A percentile compares a stretch with the other conserved stretches of the same genome.
Conservation (phyloP, 208 protist genomes). For the Acanthamoeba divionensis region DNA sequence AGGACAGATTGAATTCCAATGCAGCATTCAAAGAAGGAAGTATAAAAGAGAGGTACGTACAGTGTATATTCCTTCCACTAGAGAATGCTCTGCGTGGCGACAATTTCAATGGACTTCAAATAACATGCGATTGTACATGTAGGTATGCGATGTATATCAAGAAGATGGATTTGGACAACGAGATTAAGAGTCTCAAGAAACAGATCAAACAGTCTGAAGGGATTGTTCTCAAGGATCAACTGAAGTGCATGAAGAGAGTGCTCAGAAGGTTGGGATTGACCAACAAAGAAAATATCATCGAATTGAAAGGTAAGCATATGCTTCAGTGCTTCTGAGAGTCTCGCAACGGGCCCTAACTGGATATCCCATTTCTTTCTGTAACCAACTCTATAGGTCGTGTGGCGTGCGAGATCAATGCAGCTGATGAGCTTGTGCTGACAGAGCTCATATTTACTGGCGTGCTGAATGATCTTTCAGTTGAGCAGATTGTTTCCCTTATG, state of each 20-base stretch:
- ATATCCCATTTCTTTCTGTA: no score
- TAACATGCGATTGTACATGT: no score
- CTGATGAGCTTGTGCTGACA: conserved; percentile 97
- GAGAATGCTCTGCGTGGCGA: no score
- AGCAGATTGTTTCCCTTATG: conserved; percentile 93
- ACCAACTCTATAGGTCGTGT: no score
- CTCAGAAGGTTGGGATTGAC: conserved; percentile 86
- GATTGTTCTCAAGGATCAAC: conserved; percentile 85
- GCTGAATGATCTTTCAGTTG: conserved; percentile 90
- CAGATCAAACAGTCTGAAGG: conserved; percentile 52
- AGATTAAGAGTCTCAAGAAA: conserved; percentile 81
- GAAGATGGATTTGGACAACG: conserved; percentile 74
- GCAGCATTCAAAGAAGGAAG: conserved; percentile 75
- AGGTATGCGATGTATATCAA: no score
- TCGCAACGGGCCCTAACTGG: no score
- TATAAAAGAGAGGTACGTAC: background rate
- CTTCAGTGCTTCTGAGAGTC: no score
- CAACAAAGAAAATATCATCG: conserved; percentile 94
- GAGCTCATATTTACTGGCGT: conserved; percentile 97
- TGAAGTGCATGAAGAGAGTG: conserved; percentile 95
- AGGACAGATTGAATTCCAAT: conserved; percentile 83
- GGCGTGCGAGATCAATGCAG: conserved; percentile 96
- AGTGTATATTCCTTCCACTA: conserved; percentile 82
- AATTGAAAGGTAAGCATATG: conserved; percentile 95
- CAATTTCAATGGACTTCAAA: no score